These are phyloP conservation scores for Aspergillus conjunctus DNA, from an alignment of 495 filamentous ascomycete species.

Conservation along the genomic window DNA sequence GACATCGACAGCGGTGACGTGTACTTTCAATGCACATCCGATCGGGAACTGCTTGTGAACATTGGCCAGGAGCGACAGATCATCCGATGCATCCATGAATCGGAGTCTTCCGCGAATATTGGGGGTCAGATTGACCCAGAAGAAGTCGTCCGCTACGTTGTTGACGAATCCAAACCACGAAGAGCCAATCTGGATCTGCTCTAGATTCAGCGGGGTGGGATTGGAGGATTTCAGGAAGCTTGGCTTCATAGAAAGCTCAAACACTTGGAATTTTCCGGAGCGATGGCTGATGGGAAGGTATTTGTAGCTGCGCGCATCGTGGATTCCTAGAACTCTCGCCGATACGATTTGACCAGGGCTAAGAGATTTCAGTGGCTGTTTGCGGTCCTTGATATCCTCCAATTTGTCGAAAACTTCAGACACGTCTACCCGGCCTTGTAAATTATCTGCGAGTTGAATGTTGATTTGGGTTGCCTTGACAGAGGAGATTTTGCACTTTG, in stretches of 20 bases:
- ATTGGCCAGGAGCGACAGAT: slow-evolving; percentile 73
- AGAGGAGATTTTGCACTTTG: slow-evolving; percentile 75
- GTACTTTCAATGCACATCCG: slow-evolving; percentile 79
- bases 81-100: slow-evolving; percentile 81
- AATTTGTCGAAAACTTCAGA: slow-evolving; percentile 86
- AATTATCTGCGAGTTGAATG: slow-evolving; percentile 82
- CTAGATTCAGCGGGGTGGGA: slow-evolving; percentile 63
- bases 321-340: slow-evolving; percentile 81
- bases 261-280: slow-evolving; percentile 71
- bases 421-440: slow-evolving; percentile 87
- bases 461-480: slow-evolving; percentile 90
- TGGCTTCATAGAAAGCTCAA: slow-evolving; percentile 86
- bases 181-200: slow-evolving; percentile 71
- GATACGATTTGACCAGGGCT: slow-evolving; percentile 66
- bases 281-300: slow-evolving; percentile 91
- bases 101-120: slow-evolving; percentile 82
- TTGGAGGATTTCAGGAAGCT: slow-evolving; percentile 60
- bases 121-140: slow-evolving; percentile 92
- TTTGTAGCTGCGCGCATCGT: slow-evolving; percentile 86
- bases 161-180: slow-evolving; percentile 83
- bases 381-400: slow-evolving; percentile 81
- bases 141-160: slow-evolving; percentile 71
- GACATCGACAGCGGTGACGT: slow-evolving; percentile 74
- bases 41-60: slow-evolving; percentile 83
- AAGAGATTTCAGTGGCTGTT: slow-evolving; percentile 73